Base-by-base conservation (phyloP, 495 filamentous ascomycete species). In the Daldinia grandis region DNA sequence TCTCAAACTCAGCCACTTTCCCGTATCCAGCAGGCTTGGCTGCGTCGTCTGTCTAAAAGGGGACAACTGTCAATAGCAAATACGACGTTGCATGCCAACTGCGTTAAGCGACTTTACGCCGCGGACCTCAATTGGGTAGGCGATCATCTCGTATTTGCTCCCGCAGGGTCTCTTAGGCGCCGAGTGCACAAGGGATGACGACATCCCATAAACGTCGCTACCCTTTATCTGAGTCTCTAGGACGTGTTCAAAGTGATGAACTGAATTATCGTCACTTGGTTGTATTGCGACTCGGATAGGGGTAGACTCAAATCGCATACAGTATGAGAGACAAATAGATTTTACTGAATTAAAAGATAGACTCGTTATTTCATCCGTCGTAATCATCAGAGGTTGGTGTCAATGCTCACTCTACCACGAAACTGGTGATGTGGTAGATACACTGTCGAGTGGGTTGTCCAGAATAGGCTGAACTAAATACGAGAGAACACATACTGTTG, bases 61-160 rank as follows among this genome's bases (percentile, higher is more conserved):
- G 40, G 25, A 24, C 30, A 50, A 9, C 24, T 35, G 24, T 65
- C 47, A 27, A 57, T 3, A 15, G 60, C 35, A 42, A 35, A 70
- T 70, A 42, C 67, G 56, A 70, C 67, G 61, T 65, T 65, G 67
- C 67, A 61, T 65, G 47, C 21, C 28, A 9, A 24, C 17, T 15
- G 31, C 38, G 37, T 28, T 59, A 59, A 56, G 47, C 9, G 58
- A 50, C 12, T 40, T 28, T 5, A 49, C 17, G 27, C 55, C 27
- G 40, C 31, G 12, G 49, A 40, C 38, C 58, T 53, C 62, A 42
- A 61, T 65, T 54, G 40, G 61, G 67, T 28, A 64, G 68, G 19
- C 68, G 63, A 66, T 71, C 68, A 62, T 58, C 68, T 71, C 68
- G 68, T 71, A 71, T 71, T 71, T 47, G 25, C 35, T 30, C 24